phyloP scores from a whole-genome alignment of 495 filamentous ascomycete species.

The Jackrogersella multiformis region DNA sequence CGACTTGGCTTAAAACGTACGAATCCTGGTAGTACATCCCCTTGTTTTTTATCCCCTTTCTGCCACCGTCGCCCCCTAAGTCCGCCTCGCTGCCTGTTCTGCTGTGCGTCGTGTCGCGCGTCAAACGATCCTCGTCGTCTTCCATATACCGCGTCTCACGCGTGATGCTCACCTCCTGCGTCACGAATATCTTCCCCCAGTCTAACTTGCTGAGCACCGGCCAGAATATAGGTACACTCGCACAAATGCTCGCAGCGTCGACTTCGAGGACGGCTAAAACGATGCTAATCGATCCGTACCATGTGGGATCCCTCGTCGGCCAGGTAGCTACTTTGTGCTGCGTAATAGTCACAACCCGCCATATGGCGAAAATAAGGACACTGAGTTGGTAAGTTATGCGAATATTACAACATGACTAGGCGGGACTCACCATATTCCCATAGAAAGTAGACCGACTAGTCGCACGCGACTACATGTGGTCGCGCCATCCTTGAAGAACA shows the following conservation, averaged over 20 bases:
- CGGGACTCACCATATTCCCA: conserved; percentile 45
- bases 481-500: conserved; percentile 43
- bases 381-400: conserved; percentile 19
- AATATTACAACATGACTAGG: neutral
- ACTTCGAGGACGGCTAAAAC: conserved; percentile 47
- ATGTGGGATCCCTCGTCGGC: conserved; percentile 48
- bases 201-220: conserved; percentile 26
- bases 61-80: conserved; percentile 1
- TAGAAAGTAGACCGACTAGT: conserved; percentile 42
- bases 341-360: conserved; percentile 46
- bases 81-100: conserved; percentile 35
- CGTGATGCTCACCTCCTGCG: conserved; percentile 46
- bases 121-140: conserved; percentile 39
- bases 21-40: conserved; percentile 42
- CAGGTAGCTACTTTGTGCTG: conserved; percentile 40
- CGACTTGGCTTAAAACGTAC: conserved; percentile 38
- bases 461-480: conserved; percentile 28
- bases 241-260: conserved; percentile 47
- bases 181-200: conserved; percentile 46
- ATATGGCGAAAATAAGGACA: conserved; percentile 46
- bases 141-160: conserved; percentile 41
- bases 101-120: conserved; percentile 33
- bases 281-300: conserved; percentile 46
- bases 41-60: conserved; percentile 20
- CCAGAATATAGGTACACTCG: conserved; percentile 52